Base-by-base conservation (phyloP, 495 filamentous ascomycete genomes). In the Monascus purpureus region DNA sequence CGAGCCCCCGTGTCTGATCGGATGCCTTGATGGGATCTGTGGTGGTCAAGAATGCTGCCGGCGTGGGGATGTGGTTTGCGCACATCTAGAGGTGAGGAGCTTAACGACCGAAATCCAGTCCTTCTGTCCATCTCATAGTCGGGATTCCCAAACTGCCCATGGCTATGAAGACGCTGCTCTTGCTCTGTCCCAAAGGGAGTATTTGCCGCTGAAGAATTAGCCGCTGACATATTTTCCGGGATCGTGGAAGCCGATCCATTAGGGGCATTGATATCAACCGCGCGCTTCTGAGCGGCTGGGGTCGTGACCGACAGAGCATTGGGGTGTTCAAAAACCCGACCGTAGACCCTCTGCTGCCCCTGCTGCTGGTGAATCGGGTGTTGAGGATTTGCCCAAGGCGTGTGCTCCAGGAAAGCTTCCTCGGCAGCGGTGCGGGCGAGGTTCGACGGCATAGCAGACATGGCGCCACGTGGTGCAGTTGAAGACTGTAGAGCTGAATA, bases 301-400 rank as follows among this genome's bases (percentile, higher is more conserved):
- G 68, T 71, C 2, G 60, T 55, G 35, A 57, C 65, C 23, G 65
- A 58, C 22, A 53, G 47, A n/a, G 38, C 33, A 8, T 53, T 44
- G 1, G 47, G 32, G 15, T 52, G 37, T 36, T 61, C 54, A 19
- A 48, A 41, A 1, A 42, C 32, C n/a, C 52, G 50, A 18, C 33
- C 45, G 17, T 55, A 62, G 1, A 53, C 41, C 29, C 59, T 47
- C 28, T 53, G 51, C 9, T 52, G 50, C 25, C 53, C 42, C 19
- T 53, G 47, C 30, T 65, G 58, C 28, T 63, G 63, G 45, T 86
- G 80, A 11, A 74, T 73, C 1, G 83, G 81, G 45, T 92, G 82
- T 37, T 85, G 80, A 9, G 82, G 80, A 49, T 90, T 90, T 17
- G 82, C 81, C 84, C 84, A 93, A 1, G 82, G 78, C 1, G 77